Base-by-base conservation (phyloP, 177 flowering plant species). In the Tripterygium wilfordii region DNA sequence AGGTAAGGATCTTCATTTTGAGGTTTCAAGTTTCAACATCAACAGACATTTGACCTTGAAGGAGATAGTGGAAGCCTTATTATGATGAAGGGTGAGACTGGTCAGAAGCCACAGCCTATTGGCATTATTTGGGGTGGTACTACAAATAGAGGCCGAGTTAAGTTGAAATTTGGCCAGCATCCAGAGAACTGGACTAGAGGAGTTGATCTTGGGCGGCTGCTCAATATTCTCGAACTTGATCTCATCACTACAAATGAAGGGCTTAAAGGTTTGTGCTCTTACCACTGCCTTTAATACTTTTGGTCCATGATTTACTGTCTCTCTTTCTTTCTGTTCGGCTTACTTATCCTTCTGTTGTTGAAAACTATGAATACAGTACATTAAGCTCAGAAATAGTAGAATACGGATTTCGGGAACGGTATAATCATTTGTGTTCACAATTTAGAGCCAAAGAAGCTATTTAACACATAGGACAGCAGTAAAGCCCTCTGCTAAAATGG, bases 91-190 rank as follows among this genome's bases (percentile, higher is more conserved):
- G 83, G 88, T 18, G 75, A 74, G 54, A 57, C 54, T 60, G 79
- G 70, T 4, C 77, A 70, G 60, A 82, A 72, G 59, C 79, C 83
- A 35, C 60, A 60, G 17, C 85, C 88, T 16, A 67, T 79, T 44
- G 88, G 88, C 41, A 82, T 82, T 33, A 82, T 82, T 36, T 82
- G 88, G 88, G 88, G 88, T 54, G 85, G 85, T 36, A 79, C 85
- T 25, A 81, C 83, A 48, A 82, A 77, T 57, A 65, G 85, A 24
- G 85, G 88, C 5, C 64, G 88, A 21, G 74, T 82, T 16, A 82
- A 82, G 42, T 49, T 82, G 17, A 79, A 77, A 63, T 57, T 75
- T 53, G 88, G 88, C 13, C 70, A 70, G 38, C 70, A 81, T 39
- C 85, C 85, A n/a, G 85, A 76, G 36, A 79, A 79, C 50, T 82